phyloP scores from a whole-genome alignment of 2,329 filamentous ascomycete genomes.

The Clarireedia hainanense region DNA sequence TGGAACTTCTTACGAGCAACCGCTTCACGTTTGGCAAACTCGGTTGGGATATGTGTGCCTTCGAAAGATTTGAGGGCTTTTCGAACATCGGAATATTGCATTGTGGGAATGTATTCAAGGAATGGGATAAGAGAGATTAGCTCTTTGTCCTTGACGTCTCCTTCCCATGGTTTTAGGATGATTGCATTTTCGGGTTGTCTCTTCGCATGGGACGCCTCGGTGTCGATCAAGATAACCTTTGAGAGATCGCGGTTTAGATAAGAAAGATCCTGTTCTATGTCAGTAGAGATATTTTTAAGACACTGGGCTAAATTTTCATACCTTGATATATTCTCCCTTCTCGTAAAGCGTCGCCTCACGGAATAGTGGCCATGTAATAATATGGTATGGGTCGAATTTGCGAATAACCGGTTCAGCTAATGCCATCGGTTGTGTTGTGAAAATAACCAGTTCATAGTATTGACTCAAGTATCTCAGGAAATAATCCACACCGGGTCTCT shows the following conservation, averaged over 20 bases:
- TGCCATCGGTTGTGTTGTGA: conserved; percentile 79
- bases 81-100: conserved; percentile 83
- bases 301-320: conserved; percentile 32
- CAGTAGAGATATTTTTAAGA: conserved; percentile 12
- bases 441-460: conserved; percentile 96
- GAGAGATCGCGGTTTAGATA: conserved; percentile 94
- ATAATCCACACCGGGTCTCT: conserved; percentile 92
- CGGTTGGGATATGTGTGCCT: conserved; percentile 78
- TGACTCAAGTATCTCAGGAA: conserved; percentile 94
- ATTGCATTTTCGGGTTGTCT: conserved; percentile 97
- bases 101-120: conserved; percentile 92
- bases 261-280: conserved; percentile 66
- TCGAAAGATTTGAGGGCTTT: conserved; percentile 82
- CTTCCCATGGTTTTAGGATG: conserved; percentile 82
- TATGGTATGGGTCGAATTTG: conserved; percentile 90
- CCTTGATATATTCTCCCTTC: conserved; percentile 94
- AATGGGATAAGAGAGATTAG: conserved; percentile 89
- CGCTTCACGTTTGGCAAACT: conserved; percentile 84
- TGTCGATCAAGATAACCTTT: conserved; percentile 93
- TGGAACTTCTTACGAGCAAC: conserved; percentile 79
- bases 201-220: conserved; percentile 70
- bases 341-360: conserved; percentile 96
- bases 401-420: conserved; percentile 82
- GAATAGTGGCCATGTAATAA: conserved; percentile 92
- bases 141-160: conserved; percentile 73